Base-by-base conservation (phyloP, 164 flowering plant species). In the Houttuynia cordata region DNA sequence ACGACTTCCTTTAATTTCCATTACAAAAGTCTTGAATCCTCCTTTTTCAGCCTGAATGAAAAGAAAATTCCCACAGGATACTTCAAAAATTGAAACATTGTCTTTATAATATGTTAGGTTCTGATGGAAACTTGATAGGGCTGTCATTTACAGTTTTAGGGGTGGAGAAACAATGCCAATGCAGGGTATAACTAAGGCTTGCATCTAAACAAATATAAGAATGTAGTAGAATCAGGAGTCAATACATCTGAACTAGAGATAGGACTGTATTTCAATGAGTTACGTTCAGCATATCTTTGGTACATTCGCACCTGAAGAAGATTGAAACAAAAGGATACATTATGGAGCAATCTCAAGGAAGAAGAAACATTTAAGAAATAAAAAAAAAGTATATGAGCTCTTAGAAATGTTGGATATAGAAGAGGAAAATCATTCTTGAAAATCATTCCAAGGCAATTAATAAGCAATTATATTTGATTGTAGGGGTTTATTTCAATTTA, bases 1-100 rank as follows among this genome's bases (percentile, higher is more conserved):
- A 68, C 86, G 77, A 13, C 57, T 81, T 52, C 98, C 98, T 75
- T 87, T 89, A 53, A 92, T 67, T 78, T 89, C 98, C 96, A 92
- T 81, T 70, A 92, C 98, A 69, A 30, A 84, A 39, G 97, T 82
- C 74, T 90, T 93, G 74, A 56, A 88, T 62, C 97, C 97, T 49
- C 99, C 99, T 67, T 73, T 77, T 59, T 85, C 99, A 72, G 95
- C 85, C 99, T 93, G 67, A 8, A 59, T 51, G 72, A 59, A 40
- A 63, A 53, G 57, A 30, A 30, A 30, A 2, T 2, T 30, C 37
- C 37, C 2, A 6, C 37, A 30, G 2, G 37, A 30, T 30, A 2
- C 37, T 30, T 30, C 37, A 30, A 30, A 30, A 30, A 30, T 2
- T 30, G 37, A 30, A 30, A 6, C 4, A 2, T 30, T 2, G 6